phyloP scores from a whole-genome alignment of 2,329 filamentous ascomycete species.

The Hyphodiscus sp. region DNA sequence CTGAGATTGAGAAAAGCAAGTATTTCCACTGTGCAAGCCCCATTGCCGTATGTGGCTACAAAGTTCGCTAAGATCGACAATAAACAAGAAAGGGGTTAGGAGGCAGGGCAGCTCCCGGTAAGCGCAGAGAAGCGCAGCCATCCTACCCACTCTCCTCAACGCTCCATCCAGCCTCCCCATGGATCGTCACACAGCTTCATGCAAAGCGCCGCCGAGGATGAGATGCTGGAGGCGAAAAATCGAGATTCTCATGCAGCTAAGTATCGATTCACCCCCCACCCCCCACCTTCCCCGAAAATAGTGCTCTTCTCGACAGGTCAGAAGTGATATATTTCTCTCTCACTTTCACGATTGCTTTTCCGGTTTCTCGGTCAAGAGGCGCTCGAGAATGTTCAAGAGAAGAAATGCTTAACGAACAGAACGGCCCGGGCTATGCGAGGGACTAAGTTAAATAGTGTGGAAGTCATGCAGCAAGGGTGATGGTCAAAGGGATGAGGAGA shows the following conservation, averaged over 20 bases:
- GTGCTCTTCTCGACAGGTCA: not conserved
- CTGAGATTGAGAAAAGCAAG: too few relatives aligned
- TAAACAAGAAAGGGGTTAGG: too few relatives aligned
- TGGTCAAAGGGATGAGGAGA: not conserved
- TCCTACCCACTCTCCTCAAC: not conserved
- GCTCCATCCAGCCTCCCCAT: not conserved
- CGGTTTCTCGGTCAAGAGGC: too few relatives aligned
- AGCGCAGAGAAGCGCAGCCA: not conserved
- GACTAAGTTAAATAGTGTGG: not conserved
- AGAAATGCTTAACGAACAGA: not conserved
- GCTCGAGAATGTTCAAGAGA: not conserved
- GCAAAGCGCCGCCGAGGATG: not conserved
- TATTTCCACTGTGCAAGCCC: too few relatives aligned
- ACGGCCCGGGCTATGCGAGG: not conserved
- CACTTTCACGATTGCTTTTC: not conserved
- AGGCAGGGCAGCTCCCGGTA: not conserved
- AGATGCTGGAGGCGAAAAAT: not conserved
- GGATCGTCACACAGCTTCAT: not conserved
- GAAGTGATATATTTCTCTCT: not conserved
- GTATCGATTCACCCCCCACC: too few relatives aligned
- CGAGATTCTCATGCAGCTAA: not conserved
- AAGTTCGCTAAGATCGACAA: too few relatives aligned
- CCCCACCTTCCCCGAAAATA: too few relatives aligned
- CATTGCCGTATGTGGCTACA: too few relatives aligned
- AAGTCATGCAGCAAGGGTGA: not conserved